Evolutionary conservation across 176 grass and related monocot genomes (phyloP).

Genomic region (Saccharum officinarum): DNA sequence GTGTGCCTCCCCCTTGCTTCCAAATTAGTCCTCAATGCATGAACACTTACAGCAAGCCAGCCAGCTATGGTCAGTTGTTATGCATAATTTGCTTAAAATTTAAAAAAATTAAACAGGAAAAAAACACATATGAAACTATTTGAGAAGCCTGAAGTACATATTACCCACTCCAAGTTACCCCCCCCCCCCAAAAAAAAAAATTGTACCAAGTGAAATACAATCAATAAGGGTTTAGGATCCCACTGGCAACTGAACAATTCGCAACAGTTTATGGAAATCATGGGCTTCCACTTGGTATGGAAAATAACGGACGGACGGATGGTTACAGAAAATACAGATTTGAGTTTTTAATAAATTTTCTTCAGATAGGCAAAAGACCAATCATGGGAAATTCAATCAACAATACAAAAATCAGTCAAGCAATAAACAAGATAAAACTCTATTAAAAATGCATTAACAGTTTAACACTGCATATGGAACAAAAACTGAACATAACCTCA

Average conservation of each 20-base stretch:
- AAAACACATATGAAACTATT: background rate
- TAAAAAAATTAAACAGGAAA: background rate
- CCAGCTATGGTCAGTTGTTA: background rate
- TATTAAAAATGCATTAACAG: background rate
- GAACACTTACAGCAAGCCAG: background rate
- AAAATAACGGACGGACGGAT: background rate
- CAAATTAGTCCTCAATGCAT: background rate
- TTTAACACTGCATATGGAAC: constrained; percentile 4
- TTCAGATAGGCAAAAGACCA: background rate
- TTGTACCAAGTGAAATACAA: background rate
- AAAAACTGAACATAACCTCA: background rate
- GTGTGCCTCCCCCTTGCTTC: no score
- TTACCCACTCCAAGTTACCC: background rate
- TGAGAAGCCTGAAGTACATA: background rate
- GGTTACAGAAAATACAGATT: background rate
- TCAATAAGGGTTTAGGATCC: background rate
- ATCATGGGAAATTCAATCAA: background rate
- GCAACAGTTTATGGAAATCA: background rate
- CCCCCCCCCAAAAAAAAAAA: no score
- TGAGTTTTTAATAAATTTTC: background rate
- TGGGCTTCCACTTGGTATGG: background rate
- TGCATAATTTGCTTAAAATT: background rate
- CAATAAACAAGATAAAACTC: background rate
- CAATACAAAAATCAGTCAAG: background rate
- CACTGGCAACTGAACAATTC: background rate